phyloP scores from a whole-genome alignment of 495 filamentous ascomycete species.

The Extremus antarcticus region DNA sequence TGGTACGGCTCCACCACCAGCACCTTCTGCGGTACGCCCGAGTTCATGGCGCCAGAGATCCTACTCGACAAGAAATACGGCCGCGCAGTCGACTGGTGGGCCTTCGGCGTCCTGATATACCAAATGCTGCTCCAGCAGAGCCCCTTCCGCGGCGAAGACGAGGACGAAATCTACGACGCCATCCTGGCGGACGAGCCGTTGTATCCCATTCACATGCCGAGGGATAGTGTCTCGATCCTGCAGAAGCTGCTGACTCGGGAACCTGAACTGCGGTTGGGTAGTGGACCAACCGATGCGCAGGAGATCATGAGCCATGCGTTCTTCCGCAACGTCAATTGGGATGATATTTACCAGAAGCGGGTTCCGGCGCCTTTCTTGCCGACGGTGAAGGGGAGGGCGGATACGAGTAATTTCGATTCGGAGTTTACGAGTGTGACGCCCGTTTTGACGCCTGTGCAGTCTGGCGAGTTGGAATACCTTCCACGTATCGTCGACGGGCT shows the following conservation, averaged over 20 bases:
- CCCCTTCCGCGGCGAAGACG: constrained; percentile 96
- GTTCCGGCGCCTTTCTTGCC: constrained; percentile 82
- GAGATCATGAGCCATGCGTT: constrained; percentile 99
- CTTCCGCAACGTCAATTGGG: constrained; percentile 96
- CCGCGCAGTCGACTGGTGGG: constrained; percentile 99
- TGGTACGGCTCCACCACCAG: constrained; percentile 95
- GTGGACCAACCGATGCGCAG: constrained; percentile 93
- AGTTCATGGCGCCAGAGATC: constrained; percentile 99
- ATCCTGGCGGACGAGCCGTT: constrained; percentile 96
- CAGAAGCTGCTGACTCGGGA: constrained; percentile 96
- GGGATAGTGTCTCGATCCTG: constrained; percentile 92
- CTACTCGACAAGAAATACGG: constrained; percentile 97
- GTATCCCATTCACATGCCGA: constrained; percentile 98
- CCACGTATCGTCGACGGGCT: background rate
- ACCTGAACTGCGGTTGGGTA: constrained; percentile 82
- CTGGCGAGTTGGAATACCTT: constrained; percentile 58
- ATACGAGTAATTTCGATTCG: constrained; percentile 98
- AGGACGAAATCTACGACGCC: constrained; percentile 99
- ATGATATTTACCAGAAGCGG: constrained; percentile 93
- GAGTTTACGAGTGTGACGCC: constrained; percentile 99
- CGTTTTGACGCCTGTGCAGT: constrained; percentile 92
- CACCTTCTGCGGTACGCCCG: constrained; percentile 97
- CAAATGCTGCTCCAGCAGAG: constrained; percentile 99
- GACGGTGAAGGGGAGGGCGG: constrained; percentile 76
- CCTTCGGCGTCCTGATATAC: constrained; percentile 98